A percentile compares a stretch with the other conserved stretches of the same genome.
Evolutionary conservation across 1,284 basidiomycete genomes (phyloP).

Genomic region (Peniophora sp.): DNA sequence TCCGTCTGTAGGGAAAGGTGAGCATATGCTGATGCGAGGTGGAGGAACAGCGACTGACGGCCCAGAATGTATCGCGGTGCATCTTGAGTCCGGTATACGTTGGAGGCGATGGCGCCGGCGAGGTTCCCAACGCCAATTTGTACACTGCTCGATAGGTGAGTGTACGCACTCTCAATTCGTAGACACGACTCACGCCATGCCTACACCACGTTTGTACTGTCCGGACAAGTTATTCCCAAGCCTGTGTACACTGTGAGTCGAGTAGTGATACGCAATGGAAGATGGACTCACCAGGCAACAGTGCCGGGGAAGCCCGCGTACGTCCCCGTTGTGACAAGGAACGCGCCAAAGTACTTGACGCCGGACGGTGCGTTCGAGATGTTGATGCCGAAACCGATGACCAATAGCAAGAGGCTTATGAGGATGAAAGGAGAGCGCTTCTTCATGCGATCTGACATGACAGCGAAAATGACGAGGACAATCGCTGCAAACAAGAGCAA

Average conservation of each 20-base stretch:
- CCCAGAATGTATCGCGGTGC: conserved; percentile 54
- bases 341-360: conserved; percentile 63
- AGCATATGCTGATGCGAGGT: conserved; percentile 1
- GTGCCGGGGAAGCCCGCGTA: conserved; percentile 59
- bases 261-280: background rate
- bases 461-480: conserved; percentile 40
- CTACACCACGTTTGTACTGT: conserved; percentile 59
- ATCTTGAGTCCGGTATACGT: conserved; percentile 53
- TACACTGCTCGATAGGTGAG: conserved; percentile 13
- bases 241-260: conserved; percentile 22
- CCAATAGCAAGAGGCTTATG: conserved; percentile 40
- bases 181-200: conserved; percentile 33
- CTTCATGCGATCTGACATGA: conserved; percentile 50
- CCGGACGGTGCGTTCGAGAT: conserved; percentile 41
- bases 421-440: conserved; percentile 57
- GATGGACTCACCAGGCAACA: conserved; percentile 47
- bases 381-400: conserved; percentile 62
- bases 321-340: conserved; percentile 50
- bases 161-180: background rate
- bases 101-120: conserved; percentile 45
- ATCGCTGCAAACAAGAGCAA: conserved; percentile 29
- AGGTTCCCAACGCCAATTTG: conserved; percentile 60
- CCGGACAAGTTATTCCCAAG: conserved; percentile 54
- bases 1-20: conserved; percentile 33
- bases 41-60: conserved; percentile 29